phyloP scores from a whole-genome alignment of 2,329 filamentous ascomycete species.

The Plenodomus lindquistii region DNA sequence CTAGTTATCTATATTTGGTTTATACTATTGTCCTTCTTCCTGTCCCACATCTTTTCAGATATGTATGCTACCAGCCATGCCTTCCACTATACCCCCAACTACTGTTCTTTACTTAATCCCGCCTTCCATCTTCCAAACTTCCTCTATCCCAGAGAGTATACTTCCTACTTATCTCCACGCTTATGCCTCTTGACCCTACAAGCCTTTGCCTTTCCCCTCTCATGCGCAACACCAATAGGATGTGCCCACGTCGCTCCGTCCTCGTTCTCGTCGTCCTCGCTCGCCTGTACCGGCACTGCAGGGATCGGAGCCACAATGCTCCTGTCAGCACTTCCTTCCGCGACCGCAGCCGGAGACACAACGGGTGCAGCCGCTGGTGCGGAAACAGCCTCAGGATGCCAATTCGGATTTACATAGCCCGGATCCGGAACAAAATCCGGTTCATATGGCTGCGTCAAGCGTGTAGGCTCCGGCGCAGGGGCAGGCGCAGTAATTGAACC shows the following conservation, averaged over 20 bases:
- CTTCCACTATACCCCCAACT: too few relatives aligned
- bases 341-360: too few relatives aligned
- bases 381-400: background rate
- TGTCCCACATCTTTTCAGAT: too few relatives aligned
- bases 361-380: background rate
- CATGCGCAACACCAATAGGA: background rate
- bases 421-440: slow-evolving; percentile 1
- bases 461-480: background rate
- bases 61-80: too few relatives aligned
- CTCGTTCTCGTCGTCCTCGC: background rate
- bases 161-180: background rate
- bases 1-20: too few relatives aligned
- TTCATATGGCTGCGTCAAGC: background rate
- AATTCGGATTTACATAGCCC: slow-evolving; percentile 3
- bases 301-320: background rate
- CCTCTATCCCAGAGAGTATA: too few relatives aligned
- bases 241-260: background rate
- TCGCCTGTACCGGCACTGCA: background rate
- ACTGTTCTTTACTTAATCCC: too few relatives aligned
- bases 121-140: too few relatives aligned
- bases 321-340: background rate
- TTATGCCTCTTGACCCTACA: background rate
- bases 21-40: too few relatives aligned
- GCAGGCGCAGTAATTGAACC: too few relatives aligned
- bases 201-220: background rate